These are phyloP conservation scores for Zizania latifolia DNA, from an alignment of 176 grass and related monocot species.

Conservation along the genomic window DNA sequence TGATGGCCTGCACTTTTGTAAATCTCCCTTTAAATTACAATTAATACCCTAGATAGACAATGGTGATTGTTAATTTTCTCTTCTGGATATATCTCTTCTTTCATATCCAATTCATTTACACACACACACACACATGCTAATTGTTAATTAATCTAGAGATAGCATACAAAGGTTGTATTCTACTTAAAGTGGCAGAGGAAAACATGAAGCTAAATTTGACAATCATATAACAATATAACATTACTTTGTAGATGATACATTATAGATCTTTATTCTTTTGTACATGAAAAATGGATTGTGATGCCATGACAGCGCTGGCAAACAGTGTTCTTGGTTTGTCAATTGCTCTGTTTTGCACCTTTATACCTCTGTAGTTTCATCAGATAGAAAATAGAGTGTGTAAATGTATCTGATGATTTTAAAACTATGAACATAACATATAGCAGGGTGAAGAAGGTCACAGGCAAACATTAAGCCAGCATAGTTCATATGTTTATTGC, in stretches of 20 bases:
- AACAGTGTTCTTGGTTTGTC: not conserved
- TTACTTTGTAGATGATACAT: not conserved
- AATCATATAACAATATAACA: not conserved
- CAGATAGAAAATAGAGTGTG: not conserved
- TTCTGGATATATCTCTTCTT: not conserved
- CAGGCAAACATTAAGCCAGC: not conserved
- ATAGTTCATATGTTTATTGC: not conserved
- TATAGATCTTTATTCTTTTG: not conserved
- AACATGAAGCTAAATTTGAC: not conserved
- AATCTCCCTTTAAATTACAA: not conserved
- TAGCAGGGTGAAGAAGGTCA: not conserved
- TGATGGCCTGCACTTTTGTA: not conserved
- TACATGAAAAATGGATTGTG: not conserved
- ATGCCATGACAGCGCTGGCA: not conserved
- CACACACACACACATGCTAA: not conserved
- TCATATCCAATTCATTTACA: not conserved
- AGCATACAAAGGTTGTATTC: not conserved
- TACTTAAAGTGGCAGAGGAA: not conserved
- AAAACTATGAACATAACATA: not conserved
- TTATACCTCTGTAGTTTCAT: not conserved
- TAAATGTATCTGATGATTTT: not conserved
- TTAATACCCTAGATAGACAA: not conserved
- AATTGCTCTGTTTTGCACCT: not conserved
- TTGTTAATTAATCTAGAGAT: not conserved
- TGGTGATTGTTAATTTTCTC: not conserved